phyloP scores from a whole-genome alignment of 768 basidiomycete genomes.

The Lentinula guzmanii region DNA sequence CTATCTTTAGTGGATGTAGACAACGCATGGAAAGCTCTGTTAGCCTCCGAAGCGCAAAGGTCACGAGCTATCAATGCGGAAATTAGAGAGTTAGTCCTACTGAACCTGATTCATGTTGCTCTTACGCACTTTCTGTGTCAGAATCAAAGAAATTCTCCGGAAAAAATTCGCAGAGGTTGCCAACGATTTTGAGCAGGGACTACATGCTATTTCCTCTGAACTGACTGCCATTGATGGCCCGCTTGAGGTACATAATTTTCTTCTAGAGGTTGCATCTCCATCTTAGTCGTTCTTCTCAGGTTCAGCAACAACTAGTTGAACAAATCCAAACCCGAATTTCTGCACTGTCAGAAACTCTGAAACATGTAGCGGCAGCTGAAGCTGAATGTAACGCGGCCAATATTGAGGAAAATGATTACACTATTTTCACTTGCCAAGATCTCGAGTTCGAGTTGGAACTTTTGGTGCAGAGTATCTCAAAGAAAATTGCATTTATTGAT shows the following conservation, averaged over 20 bases:
- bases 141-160: constrained; percentile 78
- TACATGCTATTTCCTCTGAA: constrained; percentile 64
- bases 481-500: constrained; percentile 94
- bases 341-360: constrained; percentile 51
- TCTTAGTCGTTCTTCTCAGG: constrained; percentile 28
- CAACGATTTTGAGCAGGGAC: constrained; percentile 65
- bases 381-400: constrained; percentile 79
- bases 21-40: constrained; percentile 63
- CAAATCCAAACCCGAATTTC: constrained; percentile 65
- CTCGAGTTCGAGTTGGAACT: constrained; percentile 85
- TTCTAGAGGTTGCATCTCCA: neutral
- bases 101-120: neutral
- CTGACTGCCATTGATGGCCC: constrained; percentile 73
- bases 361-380: constrained; percentile 57
- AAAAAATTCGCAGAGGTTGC: constrained; percentile 74
- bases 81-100: constrained; percentile 68
- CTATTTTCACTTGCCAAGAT: constrained; percentile 84
- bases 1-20: constrained; percentile 72
- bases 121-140: constrained; percentile 18
- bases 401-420: constrained; percentile 96
- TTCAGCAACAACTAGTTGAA: constrained; percentile 66
- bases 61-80: constrained; percentile 84
- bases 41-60: constrained; percentile 68
- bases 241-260: constrained; percentile 51
- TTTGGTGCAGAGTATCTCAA: constrained; percentile 71